Evolutionary conservation across 495 filamentous ascomycete species (phyloP), one percentile per base, ranked within the genome.

Genomic region (Platismatia glauca): DNA sequence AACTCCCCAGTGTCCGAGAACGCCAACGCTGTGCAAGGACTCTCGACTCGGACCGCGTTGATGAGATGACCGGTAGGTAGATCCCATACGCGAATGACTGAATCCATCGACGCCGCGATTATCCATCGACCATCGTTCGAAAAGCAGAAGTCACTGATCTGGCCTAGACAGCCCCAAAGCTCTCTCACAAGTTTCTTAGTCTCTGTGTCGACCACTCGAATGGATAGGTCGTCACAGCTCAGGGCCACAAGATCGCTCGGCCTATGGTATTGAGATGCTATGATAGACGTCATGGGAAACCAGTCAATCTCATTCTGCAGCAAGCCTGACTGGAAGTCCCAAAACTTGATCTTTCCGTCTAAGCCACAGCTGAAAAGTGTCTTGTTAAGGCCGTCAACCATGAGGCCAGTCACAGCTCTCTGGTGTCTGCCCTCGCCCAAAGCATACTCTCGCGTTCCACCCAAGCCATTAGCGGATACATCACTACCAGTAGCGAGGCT

Each of bases 291-390:
- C 81, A 89, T 90, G 7, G 85, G 85, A 64, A 84, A 81, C 91
- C 90, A 96, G 71, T 95, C 82, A 52, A 97, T 83, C 69, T 97
- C 84, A 65, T 92, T 82, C 20, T 89, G 71, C 3, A 97, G 79
- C 57, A 81, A 78, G 9, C 91, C 93, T 3, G 89, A 87, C 13
- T 80, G 74, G 59, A 97, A 94, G 66, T 96, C 90, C 94, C 94
- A 99, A 72, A 99, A 97, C 78, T 97, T 97, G 66, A 99, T 79
- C 70, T 86, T 94, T n/a, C 95, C 95, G 72, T 99, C 94, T 31
- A 90, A 73, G 3, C 89, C 85, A 71, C 89, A 95, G 61, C 90
- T 95, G 38, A 94, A 85, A 56, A 97, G 79, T 27, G 79, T 82
- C 44, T 82, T 85, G 71, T 97, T 96, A 64, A 97, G 78, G 41